Evolutionary conservation across 2,329 filamentous ascomycete genomes (phyloP), one percentile per base, ranked within the genome.

Genomic region (Cercospora nicotianae): DNA sequence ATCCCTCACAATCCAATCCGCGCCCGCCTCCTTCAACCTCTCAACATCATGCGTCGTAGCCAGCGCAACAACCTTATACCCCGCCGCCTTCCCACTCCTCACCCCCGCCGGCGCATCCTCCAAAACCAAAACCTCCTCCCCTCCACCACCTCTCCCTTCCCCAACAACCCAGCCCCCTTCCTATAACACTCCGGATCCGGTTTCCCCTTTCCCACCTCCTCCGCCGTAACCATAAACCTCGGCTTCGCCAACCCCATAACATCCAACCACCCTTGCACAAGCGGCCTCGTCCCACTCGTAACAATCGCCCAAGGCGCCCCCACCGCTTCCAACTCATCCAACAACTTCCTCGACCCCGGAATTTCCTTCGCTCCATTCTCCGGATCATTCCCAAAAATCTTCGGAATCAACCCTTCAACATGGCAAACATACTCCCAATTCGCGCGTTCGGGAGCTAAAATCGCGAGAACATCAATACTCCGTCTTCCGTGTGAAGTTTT

Each of bases 21-120:
- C 92, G n/a, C 87, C 90, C 4, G 93, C 92, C 58, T 86, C 87
- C 69, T 85, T 81, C 60, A 96, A 85, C 81, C 94, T 87, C 73
- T 89, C 87, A 57, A 90, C 82, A 28, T 86, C 88, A 81, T 97
- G 94, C 76, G 92, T 96, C 64, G 93, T 97, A 65, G 91, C 87
- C 64, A 97, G 81, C n/a, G 89, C 94, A 57, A 96, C 81, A 12
- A 97, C 94, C 76, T 87, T 89, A 82, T 91, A 97, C 1, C 93
- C 93, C 9, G 94, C 94, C 0, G 87, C 91, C 81, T 94, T 96
- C 60, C 93, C 94, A 30, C 93, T 89, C 71, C 82, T 85, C 76
- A 97, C 92, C 5, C 94, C 94, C 7, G 93, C 92, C 5, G 94
- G 93, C 65, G 92, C 92, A 81, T 97, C 94, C 81, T 97, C 94